A percentile compares a stretch with the other conserved stretches of the same genome.
These are phyloP conservation scores for Wickerhamomyces sp. DNA, from an alignment of 1,139 yeast genomes.

Conservation along the genomic window DNA sequence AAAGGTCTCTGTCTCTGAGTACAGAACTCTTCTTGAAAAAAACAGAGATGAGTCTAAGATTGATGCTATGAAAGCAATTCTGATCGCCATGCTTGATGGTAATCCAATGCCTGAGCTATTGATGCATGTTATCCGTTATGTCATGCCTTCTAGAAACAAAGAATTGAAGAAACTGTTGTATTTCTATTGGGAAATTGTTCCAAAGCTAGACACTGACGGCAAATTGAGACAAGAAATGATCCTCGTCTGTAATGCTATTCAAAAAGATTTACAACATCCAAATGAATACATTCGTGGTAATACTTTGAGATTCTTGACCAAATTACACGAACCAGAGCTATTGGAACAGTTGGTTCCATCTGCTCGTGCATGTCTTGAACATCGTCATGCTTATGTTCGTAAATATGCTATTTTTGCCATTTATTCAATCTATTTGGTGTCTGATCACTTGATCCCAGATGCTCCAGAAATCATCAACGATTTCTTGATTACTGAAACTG, in stretches of 20 bases:
- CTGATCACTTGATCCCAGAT: slow-evolving; percentile 88
- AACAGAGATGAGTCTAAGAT: slow-evolving; percentile 86
- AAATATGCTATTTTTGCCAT: slow-evolving; percentile 95
- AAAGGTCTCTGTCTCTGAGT: slow-evolving; percentile 71
- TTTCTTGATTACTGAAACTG: slow-evolving; percentile 78
- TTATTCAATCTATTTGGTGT: slow-evolving; percentile 73
- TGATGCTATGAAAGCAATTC: slow-evolving; percentile 83
- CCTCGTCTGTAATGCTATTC: slow-evolving; percentile 95
- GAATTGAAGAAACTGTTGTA: slow-evolving; percentile 88
- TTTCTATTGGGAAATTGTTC: slow-evolving; percentile 98
- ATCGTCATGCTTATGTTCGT: slow-evolving; percentile 96
- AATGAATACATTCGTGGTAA: slow-evolving; percentile 96
- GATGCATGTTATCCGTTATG: slow-evolving; percentile 95
- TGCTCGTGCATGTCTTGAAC: slow-evolving; percentile 85
- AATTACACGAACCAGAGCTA: slow-evolving; percentile 87
- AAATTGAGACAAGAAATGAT: slow-evolving; percentile 98
- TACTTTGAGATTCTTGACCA: slow-evolving; percentile 85
- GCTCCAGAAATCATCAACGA: slow-evolving; percentile 79
- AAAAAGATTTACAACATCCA: slow-evolving; percentile 96
- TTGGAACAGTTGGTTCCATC: slow-evolving; percentile 95
- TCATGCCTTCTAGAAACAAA: slow-evolving; percentile 93
- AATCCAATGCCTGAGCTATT: slow-evolving; percentile 92
- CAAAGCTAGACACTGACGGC: slow-evolving; percentile 83
- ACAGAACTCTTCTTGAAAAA: slow-evolving; percentile 77
- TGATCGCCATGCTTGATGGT: slow-evolving; percentile 86